Evolutionary conservation across 2,329 filamentous ascomycete species (phyloP), one percentile per base, ranked within the genome.

Genomic region (Aspergillus candidus): DNA sequence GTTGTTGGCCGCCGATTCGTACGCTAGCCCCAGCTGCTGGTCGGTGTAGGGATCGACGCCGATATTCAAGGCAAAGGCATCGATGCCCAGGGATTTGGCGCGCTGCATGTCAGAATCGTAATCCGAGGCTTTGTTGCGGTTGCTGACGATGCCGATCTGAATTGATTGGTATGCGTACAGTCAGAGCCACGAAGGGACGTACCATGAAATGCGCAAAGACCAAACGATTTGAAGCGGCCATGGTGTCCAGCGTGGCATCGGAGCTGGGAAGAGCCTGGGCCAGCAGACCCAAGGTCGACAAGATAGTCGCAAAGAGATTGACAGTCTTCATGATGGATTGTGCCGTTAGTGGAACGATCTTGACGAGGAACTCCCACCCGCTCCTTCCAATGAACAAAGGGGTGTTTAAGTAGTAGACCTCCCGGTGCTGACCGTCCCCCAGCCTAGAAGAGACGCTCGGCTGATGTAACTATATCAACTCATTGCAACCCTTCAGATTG

Each of bases 31-130:
- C 3, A 78, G 68, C 54, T 77, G 73, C n/a, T 64, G 52, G 39
- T 74, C 70, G 18, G 58, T 62, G 49, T 62, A 66, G 11, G 57
- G 38, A 43, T 77, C 73, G 6, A 60, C 58, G 17, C 72, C 73
- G 37, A 77, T 74, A 39, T 76, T 76, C 33, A 76, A 61, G 1
- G 73, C 73, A 54, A 76, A 76, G 4, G 71, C 72, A 31, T 76
- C 73, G 32, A 76, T 72, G 41, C 68, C 59, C 35, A 61, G 43
- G 32, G 60, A 57, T 51, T 71, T 72, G 31, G 72, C 73, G 3
- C 63, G 65, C 41, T 62, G 56, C 68, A 75, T 74, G 44, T 75
- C 72, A 34, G 66, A 61, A 34, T 76, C 72, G 45, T 72, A 75
- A 27, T 74, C 72, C 6, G 56, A 49, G 29, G 72, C 55, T 41